Conservation (phyloP, 306 rosid species). For the Ormosia semicastrata region DNA sequence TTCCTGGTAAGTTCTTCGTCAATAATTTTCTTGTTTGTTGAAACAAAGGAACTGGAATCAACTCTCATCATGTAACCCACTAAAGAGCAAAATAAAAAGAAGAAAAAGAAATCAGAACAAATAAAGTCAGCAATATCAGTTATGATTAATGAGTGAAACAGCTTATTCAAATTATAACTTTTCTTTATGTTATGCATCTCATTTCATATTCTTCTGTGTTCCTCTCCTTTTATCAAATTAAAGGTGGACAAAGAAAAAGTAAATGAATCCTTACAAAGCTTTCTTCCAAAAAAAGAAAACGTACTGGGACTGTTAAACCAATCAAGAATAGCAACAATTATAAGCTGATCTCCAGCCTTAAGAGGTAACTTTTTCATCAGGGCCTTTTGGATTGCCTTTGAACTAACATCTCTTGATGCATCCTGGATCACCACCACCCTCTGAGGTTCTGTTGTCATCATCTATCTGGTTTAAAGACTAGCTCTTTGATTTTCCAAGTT, state of each 20-base stretch:
- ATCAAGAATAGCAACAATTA: slow-evolving; percentile 61
- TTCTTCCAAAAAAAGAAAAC: slow-evolving; percentile 56
- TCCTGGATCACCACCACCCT: slow-evolving; percentile 74
- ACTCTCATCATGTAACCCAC: slow-evolving; percentile 69
- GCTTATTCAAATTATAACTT: not conserved
- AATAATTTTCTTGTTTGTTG: slow-evolving; percentile 45
- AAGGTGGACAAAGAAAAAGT: not conserved
- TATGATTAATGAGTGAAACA: not conserved
- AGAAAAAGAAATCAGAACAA: not conserved
- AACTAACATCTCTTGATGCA: slow-evolving; percentile 61
- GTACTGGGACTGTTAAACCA: slow-evolving; percentile 73
- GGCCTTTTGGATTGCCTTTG: slow-evolving; percentile 43
- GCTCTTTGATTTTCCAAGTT: not conserved
- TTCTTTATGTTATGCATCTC: not conserved
- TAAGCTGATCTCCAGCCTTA: slow-evolving; percentile 68
- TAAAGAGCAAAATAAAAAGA: slow-evolving; percentile 3
- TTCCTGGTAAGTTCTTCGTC: slow-evolving; percentile 37
- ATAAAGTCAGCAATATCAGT: slow-evolving; percentile 4
- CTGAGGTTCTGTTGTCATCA: slow-evolving; percentile 33
- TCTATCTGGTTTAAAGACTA: not conserved
- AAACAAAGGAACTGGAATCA: slow-evolving; percentile 43
- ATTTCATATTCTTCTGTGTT: not conserved
- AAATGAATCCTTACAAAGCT: slow-evolving; percentile 41
- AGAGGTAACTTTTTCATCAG: slow-evolving; percentile 42
- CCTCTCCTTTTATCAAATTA: not conserved